phyloP scores from a whole-genome alignment of 352 stramenopile species.

The Aphanomyces cochlioides region DNA sequence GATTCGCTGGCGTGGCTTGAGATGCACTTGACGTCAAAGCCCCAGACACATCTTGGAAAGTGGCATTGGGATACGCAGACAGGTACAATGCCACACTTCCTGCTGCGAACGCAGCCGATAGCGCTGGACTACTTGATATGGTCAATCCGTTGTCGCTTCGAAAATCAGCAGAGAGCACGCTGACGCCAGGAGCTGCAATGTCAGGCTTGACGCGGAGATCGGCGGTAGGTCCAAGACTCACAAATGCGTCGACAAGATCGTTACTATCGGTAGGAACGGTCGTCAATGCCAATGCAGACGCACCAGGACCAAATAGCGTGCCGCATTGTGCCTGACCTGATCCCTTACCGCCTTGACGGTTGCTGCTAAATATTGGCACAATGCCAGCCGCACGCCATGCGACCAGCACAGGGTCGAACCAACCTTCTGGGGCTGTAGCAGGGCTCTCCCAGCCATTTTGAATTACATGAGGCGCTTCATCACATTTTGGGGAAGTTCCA shows the following conservation, averaged over 20 bases:
- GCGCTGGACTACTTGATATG: not conserved
- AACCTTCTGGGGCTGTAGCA: conserved; percentile 20
- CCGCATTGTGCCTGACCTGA: conserved; percentile 26
- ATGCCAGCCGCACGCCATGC: conserved; percentile 39
- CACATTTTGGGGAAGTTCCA: conserved; percentile 29
- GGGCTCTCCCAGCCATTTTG: conserved; percentile 35
- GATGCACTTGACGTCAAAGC: not conserved
- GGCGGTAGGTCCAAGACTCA: conserved; percentile 32
- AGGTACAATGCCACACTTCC: not conserved
- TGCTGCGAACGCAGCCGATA: not conserved
- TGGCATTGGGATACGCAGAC: not conserved
- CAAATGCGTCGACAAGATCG: conserved; percentile 38
- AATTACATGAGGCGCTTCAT: conserved; percentile 40
- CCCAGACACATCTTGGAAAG: not conserved
- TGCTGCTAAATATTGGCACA: conserved; percentile 39
- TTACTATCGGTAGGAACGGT: conserved; percentile 40
- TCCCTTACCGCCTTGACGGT: conserved; percentile 29
- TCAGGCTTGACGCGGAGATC: conserved; percentile 37
- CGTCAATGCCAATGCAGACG: conserved; percentile 34
- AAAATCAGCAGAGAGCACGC: not conserved
- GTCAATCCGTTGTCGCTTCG: not conserved
- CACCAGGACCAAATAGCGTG: conserved; percentile 34
- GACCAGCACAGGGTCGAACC: conserved; percentile 29
- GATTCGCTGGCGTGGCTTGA: not conserved
- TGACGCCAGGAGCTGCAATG: conserved; percentile 35